These are phyloP conservation scores for Helicocarpus griseus DNA, from an alignment of 2,329 filamentous ascomycete genomes.

Conservation along the genomic window DNA sequence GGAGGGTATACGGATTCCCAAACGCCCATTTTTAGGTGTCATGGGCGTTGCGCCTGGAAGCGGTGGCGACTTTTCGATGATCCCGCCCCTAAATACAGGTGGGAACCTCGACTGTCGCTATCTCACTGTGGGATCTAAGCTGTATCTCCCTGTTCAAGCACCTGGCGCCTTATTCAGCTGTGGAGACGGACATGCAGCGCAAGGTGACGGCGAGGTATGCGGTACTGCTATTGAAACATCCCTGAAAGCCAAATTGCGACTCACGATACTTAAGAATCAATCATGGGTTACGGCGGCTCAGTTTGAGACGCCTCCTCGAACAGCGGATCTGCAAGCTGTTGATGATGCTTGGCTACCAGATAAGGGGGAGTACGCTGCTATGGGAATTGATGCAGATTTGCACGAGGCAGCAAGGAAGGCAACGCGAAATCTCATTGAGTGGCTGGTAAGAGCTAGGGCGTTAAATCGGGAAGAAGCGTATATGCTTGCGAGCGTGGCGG, in stretches of 20 bases:
- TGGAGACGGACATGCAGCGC: slow-evolving; percentile 46
- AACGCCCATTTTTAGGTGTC: slow-evolving; percentile 44
- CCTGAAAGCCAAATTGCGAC: slow-evolving; percentile 40
- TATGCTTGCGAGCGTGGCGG: slow-evolving; percentile 43
- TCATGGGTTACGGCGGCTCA: slow-evolving; percentile 41
- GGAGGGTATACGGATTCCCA: slow-evolving; percentile 39
- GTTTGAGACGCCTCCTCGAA: slow-evolving; percentile 30
- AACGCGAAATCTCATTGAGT: slow-evolving; percentile 39
- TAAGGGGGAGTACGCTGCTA: slow-evolving; percentile 37
- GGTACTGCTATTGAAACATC: slow-evolving; percentile 49
- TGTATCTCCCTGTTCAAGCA: slow-evolving; percentile 43
- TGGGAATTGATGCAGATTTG: slow-evolving; percentile 41
- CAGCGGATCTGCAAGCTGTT: slow-evolving; percentile 14
- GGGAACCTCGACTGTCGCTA: slow-evolving; percentile 49
- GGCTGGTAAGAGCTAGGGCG: slow-evolving; percentile 39
- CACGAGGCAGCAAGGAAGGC: slow-evolving; percentile 42
- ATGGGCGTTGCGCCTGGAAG: slow-evolving; percentile 42
- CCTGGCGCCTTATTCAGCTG: slow-evolving; percentile 44
- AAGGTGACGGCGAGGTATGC: slow-evolving; percentile 47
- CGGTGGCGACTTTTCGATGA: slow-evolving; percentile 38
- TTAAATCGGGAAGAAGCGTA: slow-evolving; percentile 41
- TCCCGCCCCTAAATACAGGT: slow-evolving; percentile 43
- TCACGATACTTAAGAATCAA: slow-evolving; percentile 40
- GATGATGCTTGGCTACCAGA: slow-evolving; percentile 16
- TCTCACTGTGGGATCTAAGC: slow-evolving; percentile 36